Evolutionary conservation across 768 basidiomycete genomes (phyloP), one percentile per base, ranked within the genome.

Genomic region (Trametes punicea): DNA sequence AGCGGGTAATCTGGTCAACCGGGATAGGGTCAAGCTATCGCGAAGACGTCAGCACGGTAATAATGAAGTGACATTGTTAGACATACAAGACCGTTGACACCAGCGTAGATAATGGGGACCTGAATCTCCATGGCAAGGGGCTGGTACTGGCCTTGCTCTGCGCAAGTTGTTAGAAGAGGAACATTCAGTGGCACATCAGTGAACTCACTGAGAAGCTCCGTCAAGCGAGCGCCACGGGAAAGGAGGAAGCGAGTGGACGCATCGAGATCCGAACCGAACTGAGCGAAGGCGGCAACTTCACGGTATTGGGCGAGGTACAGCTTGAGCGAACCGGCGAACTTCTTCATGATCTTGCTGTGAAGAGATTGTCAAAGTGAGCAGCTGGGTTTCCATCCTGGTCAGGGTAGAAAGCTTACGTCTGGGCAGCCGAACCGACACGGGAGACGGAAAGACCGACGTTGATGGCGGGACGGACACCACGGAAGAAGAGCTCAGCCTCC

Each of bases 361-460:
- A 34, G 50, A 56, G 29, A 26, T 27, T 54, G 21, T 47, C 20
- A 13, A 48, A 15, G 15, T 56, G 21, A 59, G 33, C 13, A 54
- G 4, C 29, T 20, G 47, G 48, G 29, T 13, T 10, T 36, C 41
- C 3, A 30, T 15, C 25, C 46, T n/a, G 31, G 2, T 1, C 27
- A 8, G 18, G 18, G 3, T 13, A n/a, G 30, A 15, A 31, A 2
- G 77, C 90, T 72, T 76, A 98, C 95, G 96, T 98, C 80, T 99
- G 97, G 69, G 97, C 97, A 69, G 97, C 96, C 42, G 96, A 98
- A 70, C 97, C 97, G 80, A 99, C 97, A 84, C 97, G 97, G 60
- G 97, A 99, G 65, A 99, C 97, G 57, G 97, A 99, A 61, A 98
- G 93, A 95, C 97, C 97, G 81, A 99, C 97, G 80, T 98, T 98